Evolutionary conservation across 352 stramenopile species (phyloP).

Genomic region (Globisporangium barbulae): DNA sequence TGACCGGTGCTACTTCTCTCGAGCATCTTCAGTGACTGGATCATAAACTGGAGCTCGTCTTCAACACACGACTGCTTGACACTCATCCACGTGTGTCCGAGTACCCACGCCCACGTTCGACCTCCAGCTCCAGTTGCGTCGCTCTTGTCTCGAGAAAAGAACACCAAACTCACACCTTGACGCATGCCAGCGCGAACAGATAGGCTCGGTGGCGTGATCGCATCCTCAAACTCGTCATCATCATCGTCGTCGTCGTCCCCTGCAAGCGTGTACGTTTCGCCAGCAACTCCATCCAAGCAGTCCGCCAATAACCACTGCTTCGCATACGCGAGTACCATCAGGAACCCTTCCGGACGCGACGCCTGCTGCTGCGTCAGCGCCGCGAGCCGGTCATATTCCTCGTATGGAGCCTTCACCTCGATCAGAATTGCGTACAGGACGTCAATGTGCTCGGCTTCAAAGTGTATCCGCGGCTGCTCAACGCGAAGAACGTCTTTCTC

Average conservation of each 20-base stretch:
- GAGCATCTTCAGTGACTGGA: constrained; percentile 59
- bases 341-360: constrained; percentile 79
- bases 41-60: constrained; percentile 65
- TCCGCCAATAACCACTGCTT: constrained; percentile 84
- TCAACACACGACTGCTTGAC: constrained; percentile 85
- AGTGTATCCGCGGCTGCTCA: constrained; percentile 59
- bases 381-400: constrained; percentile 75
- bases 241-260: constrained; percentile 67
- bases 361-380: constrained; percentile 66
- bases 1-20: constrained; percentile 32
- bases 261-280: constrained; percentile 35
- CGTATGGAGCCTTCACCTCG: constrained; percentile 84
- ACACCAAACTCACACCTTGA: constrained; percentile 47
- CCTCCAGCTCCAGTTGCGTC: background rate
- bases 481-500: constrained; percentile 16
- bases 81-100: constrained; percentile 43
- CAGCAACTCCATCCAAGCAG: constrained; percentile 62
- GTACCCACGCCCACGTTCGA: constrained; percentile 54
- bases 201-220: constrained; percentile 80
- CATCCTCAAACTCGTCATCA: constrained; percentile 85
- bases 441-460: constrained; percentile 76
- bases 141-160: constrained; percentile 38
- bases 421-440: constrained; percentile 84
- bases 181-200: constrained; percentile 45
- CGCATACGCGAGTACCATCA: constrained; percentile 81